Evolutionary conservation across 176 grass and related monocot species (phyloP).

Genomic region (Oryza rufipogon): DNA sequence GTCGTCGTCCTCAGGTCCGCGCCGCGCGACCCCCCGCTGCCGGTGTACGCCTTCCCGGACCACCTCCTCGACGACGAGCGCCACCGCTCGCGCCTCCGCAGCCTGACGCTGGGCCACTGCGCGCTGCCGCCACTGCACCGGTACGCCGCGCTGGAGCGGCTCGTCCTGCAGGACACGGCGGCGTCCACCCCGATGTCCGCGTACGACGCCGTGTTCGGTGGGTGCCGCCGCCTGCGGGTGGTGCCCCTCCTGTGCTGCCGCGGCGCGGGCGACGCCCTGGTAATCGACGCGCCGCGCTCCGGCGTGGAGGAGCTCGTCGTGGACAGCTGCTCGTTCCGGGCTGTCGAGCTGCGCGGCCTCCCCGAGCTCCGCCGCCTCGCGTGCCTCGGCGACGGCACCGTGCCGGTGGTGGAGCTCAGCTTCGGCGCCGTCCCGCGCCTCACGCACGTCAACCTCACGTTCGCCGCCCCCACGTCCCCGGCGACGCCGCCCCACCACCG

Average conservation of each 20-base stretch:
- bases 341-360: neutral
- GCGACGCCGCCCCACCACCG: too few species aligned
- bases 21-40: neutral
- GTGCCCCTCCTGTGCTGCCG: conserved; percentile 25
- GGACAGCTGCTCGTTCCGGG: conserved; percentile 27
- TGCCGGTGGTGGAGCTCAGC: neutral
- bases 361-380: conserved; percentile 1
- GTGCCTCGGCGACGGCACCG: neutral
- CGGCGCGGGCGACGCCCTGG: neutral
- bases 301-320: conserved; percentile 15
- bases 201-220: neutral
- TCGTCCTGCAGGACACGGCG: conserved; percentile 27
- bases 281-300: neutral
- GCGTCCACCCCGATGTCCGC: neutral
- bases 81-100: conserved; percentile 19
- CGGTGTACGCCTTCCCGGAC: neutral
- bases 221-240: neutral
- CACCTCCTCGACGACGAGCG: neutral
- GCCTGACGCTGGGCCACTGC: conserved; percentile 34
- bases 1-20: neutral
- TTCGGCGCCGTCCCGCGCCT: conserved; percentile 16
- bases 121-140: neutral
- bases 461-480: neutral
- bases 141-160: conserved; percentile 22
- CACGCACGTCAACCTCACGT: conserved; percentile 18